phyloP scores from a whole-genome alignment of 2,329 filamentous ascomycete genomes.

The Gnomoniopsis smithogilvyi region DNA sequence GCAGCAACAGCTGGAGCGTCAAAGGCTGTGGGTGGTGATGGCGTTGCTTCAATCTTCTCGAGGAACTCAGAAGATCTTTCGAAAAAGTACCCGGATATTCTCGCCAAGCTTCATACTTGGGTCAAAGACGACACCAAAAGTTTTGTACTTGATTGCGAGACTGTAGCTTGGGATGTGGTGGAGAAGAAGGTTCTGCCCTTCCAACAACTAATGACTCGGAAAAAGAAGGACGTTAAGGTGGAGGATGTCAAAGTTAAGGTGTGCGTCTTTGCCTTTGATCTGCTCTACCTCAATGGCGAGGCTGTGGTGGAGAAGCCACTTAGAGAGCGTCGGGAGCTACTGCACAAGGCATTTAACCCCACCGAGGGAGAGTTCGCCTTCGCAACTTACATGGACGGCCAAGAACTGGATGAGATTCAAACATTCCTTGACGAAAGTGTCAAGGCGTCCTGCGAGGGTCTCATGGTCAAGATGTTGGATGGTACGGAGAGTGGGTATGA shows the following conservation, averaged over 20 bases:
- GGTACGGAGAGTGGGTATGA: constrained; percentile 91
- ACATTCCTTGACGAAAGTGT: constrained; percentile 89
- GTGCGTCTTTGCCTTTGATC: constrained; percentile 93
- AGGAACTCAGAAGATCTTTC: constrained; percentile 95
- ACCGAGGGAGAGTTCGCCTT: constrained; percentile 90
- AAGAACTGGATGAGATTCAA: constrained; percentile 91
- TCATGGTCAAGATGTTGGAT: constrained; percentile 99
- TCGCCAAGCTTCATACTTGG: constrained; percentile 84
- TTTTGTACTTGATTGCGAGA: constrained; percentile 98
- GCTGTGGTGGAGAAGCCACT: constrained; percentile 84
- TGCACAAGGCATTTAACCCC: constrained; percentile 69
- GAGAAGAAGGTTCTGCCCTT: constrained; percentile 97
- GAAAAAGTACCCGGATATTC: constrained; percentile 95
- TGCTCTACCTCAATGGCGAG: constrained; percentile 90
- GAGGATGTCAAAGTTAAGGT: constrained; percentile 97
- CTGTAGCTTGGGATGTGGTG: constrained; percentile 90
- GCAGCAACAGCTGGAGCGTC: constrained; percentile 57
- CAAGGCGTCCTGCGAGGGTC: constrained; percentile 90
- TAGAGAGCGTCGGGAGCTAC: constrained; percentile 74
- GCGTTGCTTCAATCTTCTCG: constrained; percentile 91
- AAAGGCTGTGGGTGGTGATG: constrained; percentile 64
- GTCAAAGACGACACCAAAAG: constrained; percentile 86
- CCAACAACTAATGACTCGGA: constrained; percentile 96
- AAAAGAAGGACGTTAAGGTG: constrained; percentile 93
- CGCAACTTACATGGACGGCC: constrained; percentile 81